phyloP scores from a whole-genome alignment of 352 stramenopile genomes.

The Peronosclerospora sorghi region DNA sequence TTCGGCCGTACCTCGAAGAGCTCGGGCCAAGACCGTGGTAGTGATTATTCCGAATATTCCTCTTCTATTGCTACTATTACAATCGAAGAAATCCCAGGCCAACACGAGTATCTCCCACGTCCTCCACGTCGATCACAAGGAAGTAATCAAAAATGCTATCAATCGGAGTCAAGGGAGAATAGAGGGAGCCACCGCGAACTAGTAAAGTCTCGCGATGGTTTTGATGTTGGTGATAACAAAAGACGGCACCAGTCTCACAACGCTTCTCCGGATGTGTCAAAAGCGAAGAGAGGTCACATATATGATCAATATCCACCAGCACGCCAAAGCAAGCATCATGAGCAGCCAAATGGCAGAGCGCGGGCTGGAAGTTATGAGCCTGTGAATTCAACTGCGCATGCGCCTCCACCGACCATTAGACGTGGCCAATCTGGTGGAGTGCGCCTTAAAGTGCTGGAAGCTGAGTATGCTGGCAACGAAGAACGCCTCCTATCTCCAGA shows the following conservation, averaged over 20 bases:
- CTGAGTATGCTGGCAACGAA: constrained; percentile 2
- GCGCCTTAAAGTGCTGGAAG: neutral
- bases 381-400: constrained; percentile 1
- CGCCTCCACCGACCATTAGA: constrained; percentile 5
- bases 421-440: constrained; percentile 9
- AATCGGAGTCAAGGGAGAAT: constrained; percentile 1
- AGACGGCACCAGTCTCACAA: constrained; percentile 3
- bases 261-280: constrained; percentile 1
- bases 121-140: constrained; percentile 11
- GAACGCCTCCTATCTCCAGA: neutral
- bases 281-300: constrained; percentile 8
- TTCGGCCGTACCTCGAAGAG: constrained; percentile 14
- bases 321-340: constrained; percentile 3
- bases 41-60: constrained; percentile 4
- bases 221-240: neutral
- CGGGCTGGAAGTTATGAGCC: constrained; percentile 10
- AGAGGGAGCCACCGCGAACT: constrained; percentile 9
- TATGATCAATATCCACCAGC: constrained; percentile 3
- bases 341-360: constrained; percentile 7
- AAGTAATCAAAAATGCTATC: constrained; percentile 5
- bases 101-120: constrained; percentile 11
- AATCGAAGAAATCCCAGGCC: constrained; percentile 22
- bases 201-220: constrained; percentile 1
- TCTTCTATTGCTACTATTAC: constrained; percentile 18
- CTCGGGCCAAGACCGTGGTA: constrained; percentile 6